Percentiles rank a stretch among this genome's conserved stretches.
Conservation (phyloP, 805 yeast species). For the Cyberlindnera mrakii region DNA sequence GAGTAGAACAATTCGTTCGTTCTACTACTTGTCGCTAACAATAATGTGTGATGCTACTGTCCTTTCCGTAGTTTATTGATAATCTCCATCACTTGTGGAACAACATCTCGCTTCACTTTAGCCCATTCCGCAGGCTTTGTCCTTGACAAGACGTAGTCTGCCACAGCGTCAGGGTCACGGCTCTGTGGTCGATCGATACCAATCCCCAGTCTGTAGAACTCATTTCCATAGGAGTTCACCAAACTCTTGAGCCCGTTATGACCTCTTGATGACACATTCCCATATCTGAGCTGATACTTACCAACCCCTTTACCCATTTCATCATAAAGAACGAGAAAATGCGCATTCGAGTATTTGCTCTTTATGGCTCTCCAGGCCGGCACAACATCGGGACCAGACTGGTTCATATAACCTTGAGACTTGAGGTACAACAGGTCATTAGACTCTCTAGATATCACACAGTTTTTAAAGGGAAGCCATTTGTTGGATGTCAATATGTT, state of each 20-base stretch:
- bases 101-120: conserved; percentile 31
- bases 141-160: conserved; percentile 57
- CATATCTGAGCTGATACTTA: conserved; percentile 52
- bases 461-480: not conserved
- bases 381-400: conserved; percentile 53
- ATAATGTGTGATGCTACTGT: not conserved
- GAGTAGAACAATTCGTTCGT: conserved; percentile 1
- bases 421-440: conserved; percentile 41
- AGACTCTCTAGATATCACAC: conserved; percentile 6
- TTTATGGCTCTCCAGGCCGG: conserved; percentile 40
- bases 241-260: conserved; percentile 79
- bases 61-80: conserved; percentile 24
- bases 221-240: conserved; percentile 36
- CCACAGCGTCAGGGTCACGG: conserved; percentile 36
- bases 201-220: conserved; percentile 59
- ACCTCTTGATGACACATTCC: conserved; percentile 63
- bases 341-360: conserved; percentile 27
- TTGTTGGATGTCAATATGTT: conserved; percentile 22
- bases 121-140: conserved; percentile 40
- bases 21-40: too few relatives aligned
- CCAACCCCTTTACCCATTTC: conserved; percentile 69
- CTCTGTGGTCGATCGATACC: conserved; percentile 70
- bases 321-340: conserved; percentile 66
- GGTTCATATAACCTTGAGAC: conserved; percentile 60
- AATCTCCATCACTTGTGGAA: conserved; percentile 34